Base-by-base conservation (phyloP, 1,284 basidiomycete species). In the Hemileia vastatrix region DNA sequence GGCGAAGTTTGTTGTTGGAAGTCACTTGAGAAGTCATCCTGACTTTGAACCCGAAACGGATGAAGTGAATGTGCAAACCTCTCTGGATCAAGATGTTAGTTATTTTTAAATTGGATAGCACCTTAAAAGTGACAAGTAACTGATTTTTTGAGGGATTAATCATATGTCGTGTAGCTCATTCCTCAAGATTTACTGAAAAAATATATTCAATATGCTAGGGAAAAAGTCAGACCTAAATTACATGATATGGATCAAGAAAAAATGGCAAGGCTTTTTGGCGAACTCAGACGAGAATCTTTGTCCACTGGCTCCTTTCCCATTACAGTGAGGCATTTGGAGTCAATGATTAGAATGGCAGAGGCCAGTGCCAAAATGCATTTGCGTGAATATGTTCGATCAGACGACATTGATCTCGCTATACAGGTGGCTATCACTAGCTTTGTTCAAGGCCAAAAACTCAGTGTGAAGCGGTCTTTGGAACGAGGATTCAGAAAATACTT, bases 311-410 rank as follows among this genome's bases (percentile, higher is more conserved):
- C 91, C 19, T 96, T 90, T 79, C 94, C 94, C 2, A 96, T 99
- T 76, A 99, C 95, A 3, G 89, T 98, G 52, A 88, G 95, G 67
- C 95, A 97, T 74, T 78, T 99, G 65, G 95, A 99, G 78, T 93
- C 90, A 75, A 97, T 96, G 89, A 98, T 99, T 77, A 86, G 95
- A 49, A 98, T 98, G 95, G 84, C 91, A 1, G 94, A 99, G 77
- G 93, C 95, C 13, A 91, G 88, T 70, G 95, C 94, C 50, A 96
- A 96, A 81, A 98, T 99, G 94, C 87, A 93, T 64, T 79, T 99
- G 66, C 83, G 95, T 54, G 95, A 98, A 77, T 96, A 90, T 72
- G 95, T 98, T 52, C 84, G 95, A 44, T 81, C 85, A 11, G 95
- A 98, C 77, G 95, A 98, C 76, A 93, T 99, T 70, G 93, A 99